Conservation (phyloP, 192 early-diverging fungal genomes). For the Bifiguratus adelaidae region DNA sequence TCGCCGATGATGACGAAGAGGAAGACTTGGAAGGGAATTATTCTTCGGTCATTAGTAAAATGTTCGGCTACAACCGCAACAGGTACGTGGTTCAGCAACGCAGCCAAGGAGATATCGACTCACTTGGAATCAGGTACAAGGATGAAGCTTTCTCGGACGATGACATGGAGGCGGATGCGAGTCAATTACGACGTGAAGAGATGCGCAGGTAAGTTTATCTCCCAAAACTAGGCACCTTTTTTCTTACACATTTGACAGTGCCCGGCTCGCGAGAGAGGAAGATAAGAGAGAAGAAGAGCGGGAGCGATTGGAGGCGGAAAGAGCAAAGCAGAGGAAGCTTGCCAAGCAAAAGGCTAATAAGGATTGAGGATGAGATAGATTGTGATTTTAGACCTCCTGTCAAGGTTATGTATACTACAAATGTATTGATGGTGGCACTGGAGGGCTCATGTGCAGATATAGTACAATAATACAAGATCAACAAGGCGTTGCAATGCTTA, state of each 20-base stretch:
- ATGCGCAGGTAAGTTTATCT: slow-evolving; percentile 13
- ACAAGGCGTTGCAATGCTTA: too few relatives aligned
- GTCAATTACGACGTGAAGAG: slow-evolving; percentile 20
- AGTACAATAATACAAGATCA: too few relatives aligned
- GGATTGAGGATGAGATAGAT: too few relatives aligned
- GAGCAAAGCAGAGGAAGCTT: slow-evolving; percentile 11
- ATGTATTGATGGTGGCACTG: too few relatives aligned
- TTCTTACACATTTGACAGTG: slow-evolving; percentile 4
- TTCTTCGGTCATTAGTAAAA: slow-evolving; percentile 16
- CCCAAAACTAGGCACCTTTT: neutral
- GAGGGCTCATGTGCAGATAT: too few relatives aligned
- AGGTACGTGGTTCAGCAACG: slow-evolving; percentile 11
- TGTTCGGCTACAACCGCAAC: slow-evolving; percentile 19
- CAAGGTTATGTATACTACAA: too few relatives aligned
- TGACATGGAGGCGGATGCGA: slow-evolving; percentile 28
- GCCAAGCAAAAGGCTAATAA: too few relatives aligned
- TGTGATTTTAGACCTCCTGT: too few relatives aligned
- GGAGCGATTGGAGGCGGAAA: slow-evolving; percentile 14
- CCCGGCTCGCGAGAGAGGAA: slow-evolving; percentile 13
- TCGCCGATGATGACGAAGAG: slow-evolving; percentile 21
- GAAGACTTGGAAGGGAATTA: neutral
- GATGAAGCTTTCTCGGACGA: slow-evolving; percentile 23
- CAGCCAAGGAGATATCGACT: too few relatives aligned
- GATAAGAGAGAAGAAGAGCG: slow-evolving; percentile 18
- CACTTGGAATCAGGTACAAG: slow-evolving; percentile 20